Conservation (phyloP, 1,139 yeast genomes). For the Saccharomyces hybrid region DNA sequence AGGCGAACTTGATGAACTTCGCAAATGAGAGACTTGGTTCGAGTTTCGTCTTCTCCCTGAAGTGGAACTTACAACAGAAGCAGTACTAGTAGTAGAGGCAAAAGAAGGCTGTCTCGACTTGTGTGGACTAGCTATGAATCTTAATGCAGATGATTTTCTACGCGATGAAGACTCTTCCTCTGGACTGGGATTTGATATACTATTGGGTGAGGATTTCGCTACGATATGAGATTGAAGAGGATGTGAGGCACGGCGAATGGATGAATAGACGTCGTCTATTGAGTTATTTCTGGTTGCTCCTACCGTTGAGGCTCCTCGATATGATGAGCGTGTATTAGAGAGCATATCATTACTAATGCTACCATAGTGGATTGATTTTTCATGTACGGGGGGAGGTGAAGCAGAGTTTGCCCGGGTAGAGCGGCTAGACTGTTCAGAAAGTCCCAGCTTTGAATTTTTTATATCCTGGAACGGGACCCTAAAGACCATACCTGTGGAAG, state of each 20-base stretch:
- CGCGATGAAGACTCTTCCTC: neutral
- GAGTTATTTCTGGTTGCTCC: slow-evolving; percentile 5
- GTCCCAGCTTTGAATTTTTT: neutral
- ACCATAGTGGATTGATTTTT: neutral
- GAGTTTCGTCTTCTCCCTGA: slow-evolving; percentile 17
- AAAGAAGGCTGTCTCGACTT: slow-evolving; percentile 18
- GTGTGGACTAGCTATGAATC: neutral
- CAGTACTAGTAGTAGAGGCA: slow-evolving; percentile 27
- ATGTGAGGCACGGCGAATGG: slow-evolving; percentile 10
- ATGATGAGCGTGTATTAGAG: slow-evolving; percentile 3
- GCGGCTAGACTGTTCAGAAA: neutral
- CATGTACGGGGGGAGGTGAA: neutral
- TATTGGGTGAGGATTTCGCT: neutral
- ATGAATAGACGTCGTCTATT: neutral
- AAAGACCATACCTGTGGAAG: slow-evolving; percentile 36
- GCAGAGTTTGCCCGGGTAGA: neutral
- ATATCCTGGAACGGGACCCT: slow-evolving; percentile 56
- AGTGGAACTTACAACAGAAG: slow-evolving; percentile 28
- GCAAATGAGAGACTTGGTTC: slow-evolving; percentile 5
- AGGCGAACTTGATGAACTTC: neutral
- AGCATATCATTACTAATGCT: neutral
- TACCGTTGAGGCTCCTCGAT: slow-evolving; percentile 10
- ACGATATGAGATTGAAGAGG: slow-evolving; percentile 4
- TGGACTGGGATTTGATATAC: neutral
- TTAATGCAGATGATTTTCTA: neutral